Conservation (phyloP, 176 grass and related monocot genomes). For the Rhipidocladum racemiflorum region DNA sequence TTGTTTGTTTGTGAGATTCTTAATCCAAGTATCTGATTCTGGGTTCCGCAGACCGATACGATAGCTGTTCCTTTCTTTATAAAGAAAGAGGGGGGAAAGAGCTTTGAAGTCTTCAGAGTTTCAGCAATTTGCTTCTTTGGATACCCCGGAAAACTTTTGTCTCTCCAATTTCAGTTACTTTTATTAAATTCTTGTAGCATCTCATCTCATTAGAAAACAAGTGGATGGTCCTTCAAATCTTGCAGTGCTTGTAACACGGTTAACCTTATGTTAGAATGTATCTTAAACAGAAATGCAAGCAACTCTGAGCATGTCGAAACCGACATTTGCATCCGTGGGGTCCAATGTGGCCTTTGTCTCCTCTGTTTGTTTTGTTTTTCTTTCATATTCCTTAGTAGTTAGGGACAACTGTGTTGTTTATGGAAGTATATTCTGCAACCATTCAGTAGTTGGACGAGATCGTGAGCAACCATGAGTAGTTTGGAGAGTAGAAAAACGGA, state of each 20-base stretch:
- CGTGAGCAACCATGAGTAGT: constrained; percentile 11
- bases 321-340: not conserved
- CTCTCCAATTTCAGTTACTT: constrained; percentile 2
- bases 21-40: not conserved
- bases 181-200: not conserved
- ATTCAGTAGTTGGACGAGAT: constrained; percentile 9
- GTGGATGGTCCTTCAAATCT: not conserved
- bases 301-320: constrained; percentile 12
- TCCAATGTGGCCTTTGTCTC: not conserved
- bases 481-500: not conserved
- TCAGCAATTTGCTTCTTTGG: not conserved
- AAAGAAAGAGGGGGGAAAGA: not conserved
- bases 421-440: not conserved
- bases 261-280: not conserved
- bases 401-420: constrained; percentile 21
- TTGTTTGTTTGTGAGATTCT: not conserved
- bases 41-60: not conserved
- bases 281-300: not conserved
- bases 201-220: not conserved
- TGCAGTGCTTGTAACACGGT: not conserved
- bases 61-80: not conserved
- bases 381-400: not conserved
- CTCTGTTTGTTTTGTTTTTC: not conserved
- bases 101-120: not conserved
- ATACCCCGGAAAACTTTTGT: not conserved